Percentiles rank a stretch among this genome's conserved stretches.
These are phyloP conservation scores for Echria macrotheca DNA, from an alignment of 495 filamentous ascomycete genomes.

Conservation along the genomic window DNA sequence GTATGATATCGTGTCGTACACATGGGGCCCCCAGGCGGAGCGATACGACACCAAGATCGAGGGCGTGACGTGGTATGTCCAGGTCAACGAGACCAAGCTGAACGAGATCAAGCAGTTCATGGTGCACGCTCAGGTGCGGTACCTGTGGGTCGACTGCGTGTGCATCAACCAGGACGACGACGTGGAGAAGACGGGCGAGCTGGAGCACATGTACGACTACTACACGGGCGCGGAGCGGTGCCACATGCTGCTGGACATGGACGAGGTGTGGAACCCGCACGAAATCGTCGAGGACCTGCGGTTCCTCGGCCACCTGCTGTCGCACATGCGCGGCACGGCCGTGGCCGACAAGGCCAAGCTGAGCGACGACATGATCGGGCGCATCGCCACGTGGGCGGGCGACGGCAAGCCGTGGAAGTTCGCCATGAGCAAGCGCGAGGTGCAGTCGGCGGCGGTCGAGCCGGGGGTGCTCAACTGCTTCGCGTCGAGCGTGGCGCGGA, in stretches of 20 bases:
- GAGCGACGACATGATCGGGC: neutral
- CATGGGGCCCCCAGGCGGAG: neutral
- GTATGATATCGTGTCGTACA: neutral
- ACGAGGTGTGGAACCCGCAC: conserved; percentile 19
- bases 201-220: conserved; percentile 17
- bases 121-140: neutral
- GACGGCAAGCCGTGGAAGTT: neutral
- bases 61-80: neutral
- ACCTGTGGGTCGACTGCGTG: conserved; percentile 1
- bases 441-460: conserved; percentile 11
- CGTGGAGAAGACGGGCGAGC: conserved; percentile 3
- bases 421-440: neutral
- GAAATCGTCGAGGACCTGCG: conserved; percentile 18
- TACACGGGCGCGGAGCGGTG: conserved; percentile 17
- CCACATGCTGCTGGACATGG: conserved; percentile 22
- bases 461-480: conserved; percentile 24
- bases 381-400: neutral
- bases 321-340: conserved; percentile 12
- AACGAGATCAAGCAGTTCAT: neutral
- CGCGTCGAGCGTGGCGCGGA: conserved; percentile 17
- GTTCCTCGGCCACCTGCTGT: conserved; percentile 18
- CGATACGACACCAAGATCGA: neutral
- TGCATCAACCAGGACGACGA: conserved; percentile 1
- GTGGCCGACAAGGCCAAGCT: conserved; percentile 10
- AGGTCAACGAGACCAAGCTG: conserved; percentile 3